Conservation (phyloP, 345 rosid species). For the Mercurialis annua region DNA sequence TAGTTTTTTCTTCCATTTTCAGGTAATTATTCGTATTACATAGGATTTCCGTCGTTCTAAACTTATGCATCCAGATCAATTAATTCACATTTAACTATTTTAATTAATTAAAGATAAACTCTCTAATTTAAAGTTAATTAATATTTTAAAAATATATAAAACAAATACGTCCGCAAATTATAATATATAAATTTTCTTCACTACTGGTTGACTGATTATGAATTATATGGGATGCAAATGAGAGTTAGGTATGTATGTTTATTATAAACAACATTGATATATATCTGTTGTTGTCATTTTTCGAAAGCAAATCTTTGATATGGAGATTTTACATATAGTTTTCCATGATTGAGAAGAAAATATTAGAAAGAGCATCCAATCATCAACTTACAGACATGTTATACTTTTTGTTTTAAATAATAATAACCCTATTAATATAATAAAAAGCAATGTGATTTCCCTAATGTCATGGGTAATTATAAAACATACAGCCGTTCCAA, state of each 20-base stretch:
- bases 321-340: constrained; percentile 19
- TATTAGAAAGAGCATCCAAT: constrained; percentile 14
- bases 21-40: too few relatives aligned
- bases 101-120: too few relatives aligned
- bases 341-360: constrained; percentile 4
- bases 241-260: constrained; percentile 23
- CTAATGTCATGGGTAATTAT: constrained; percentile 39
- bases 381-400: constrained; percentile 18
- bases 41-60: too few relatives aligned
- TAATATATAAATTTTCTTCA: too few relatives aligned
- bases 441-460: background rate
- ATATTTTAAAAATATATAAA: too few relatives aligned
- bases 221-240: constrained; percentile 21
- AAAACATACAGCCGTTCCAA: too few relatives aligned
- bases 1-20: too few relatives aligned
- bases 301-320: constrained; percentile 23
- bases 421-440: constrained; percentile 1
- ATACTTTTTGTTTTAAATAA: constrained; percentile 6
- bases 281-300: constrained; percentile 34
- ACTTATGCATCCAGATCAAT: too few relatives aligned
- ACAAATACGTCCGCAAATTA: too few relatives aligned
- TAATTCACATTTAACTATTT: too few relatives aligned
- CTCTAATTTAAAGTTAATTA: too few relatives aligned
- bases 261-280: constrained; percentile 24
- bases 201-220: too few relatives aligned